Conservation (phyloP, 169 alveolate genomes). For the Plasmodium cynomolgi region DNA sequence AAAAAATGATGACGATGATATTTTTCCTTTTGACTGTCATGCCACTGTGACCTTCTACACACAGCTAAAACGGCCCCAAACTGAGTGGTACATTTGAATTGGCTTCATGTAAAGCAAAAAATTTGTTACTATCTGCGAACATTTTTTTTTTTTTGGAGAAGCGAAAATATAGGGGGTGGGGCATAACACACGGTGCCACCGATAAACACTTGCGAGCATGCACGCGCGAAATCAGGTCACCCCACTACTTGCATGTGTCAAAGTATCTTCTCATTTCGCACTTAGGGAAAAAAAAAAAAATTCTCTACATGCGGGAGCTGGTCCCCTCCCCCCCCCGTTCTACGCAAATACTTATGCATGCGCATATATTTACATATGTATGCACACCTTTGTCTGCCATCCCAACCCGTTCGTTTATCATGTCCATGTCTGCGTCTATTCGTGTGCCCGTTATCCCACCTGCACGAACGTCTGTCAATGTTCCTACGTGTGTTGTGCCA, state of each 20-base stretch:
- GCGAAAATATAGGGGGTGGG: neutral
- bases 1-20: neutral
- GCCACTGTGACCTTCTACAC: neutral
- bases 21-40: neutral
- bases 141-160: neutral
- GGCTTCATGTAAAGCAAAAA: neutral
- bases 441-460: neutral
- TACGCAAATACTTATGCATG: neutral
- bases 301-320: neutral
- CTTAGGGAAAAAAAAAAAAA: neutral
- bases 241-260: neutral
- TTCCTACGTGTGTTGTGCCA: neutral
- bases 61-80: neutral
- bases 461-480: neutral
- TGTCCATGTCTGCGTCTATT: neutral
- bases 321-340: neutral
- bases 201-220: neutral
- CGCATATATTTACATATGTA: neutral
- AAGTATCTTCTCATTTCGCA: neutral
- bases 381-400: neutral
- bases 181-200: neutral
- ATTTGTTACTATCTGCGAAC: neutral
- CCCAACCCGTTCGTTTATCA: neutral
- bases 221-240: neutral
- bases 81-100: neutral